Evolutionary conservation across 371 early-diverging fungal species (phyloP), one percentile per base, ranked within the genome.

Genomic region (Entomophthora muscae): DNA sequence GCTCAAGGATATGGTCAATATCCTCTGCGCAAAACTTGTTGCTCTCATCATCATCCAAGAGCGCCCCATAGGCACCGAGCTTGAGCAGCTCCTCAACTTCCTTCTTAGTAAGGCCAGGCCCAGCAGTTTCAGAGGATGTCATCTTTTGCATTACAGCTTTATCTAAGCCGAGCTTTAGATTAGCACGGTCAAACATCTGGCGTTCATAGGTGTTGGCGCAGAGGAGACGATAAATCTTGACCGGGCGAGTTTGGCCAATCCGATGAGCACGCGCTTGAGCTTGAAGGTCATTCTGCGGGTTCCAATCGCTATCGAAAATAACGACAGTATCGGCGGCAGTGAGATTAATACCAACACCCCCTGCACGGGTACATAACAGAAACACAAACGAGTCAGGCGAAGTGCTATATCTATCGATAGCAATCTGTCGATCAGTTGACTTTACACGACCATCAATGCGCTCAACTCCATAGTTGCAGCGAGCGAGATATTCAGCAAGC

Each of bases 221-320:
- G n/a, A 93, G 87, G 65, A 97, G 83, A 27, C 93, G 79, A 71
- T 91, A 95, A 29, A 97, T 91, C 66, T 86, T 85, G 1, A 97
- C 96, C 65, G 89, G 88, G 32, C 90, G 80, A 26, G 86, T 89
- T 72, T 97, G 95, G 1, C 98, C 98, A 68, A 95, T 89, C 62
- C 98, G 86, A 79, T 95, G 95, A 28, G 68, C 74, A 70, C 76
- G 71, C 61, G 72, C 73, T 57, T 81, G 81, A 62, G 79, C 81
- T 65, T 82, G 78, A 21, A 77, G 72, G 57, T 83, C 88, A 88
- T 88, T 89, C 2, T 85, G 85, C 2, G 95, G 97, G 74, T 96
- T 96, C 95, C 95, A 95, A 69, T 95, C 95, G 31, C 85, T 83
- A 73, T 97, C 98, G 65, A 91, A 95, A 67, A 96, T 92, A 53